Evolutionary conservation across 1,139 yeast genomes (phyloP).

Genomic region (Pichia sp.): DNA sequence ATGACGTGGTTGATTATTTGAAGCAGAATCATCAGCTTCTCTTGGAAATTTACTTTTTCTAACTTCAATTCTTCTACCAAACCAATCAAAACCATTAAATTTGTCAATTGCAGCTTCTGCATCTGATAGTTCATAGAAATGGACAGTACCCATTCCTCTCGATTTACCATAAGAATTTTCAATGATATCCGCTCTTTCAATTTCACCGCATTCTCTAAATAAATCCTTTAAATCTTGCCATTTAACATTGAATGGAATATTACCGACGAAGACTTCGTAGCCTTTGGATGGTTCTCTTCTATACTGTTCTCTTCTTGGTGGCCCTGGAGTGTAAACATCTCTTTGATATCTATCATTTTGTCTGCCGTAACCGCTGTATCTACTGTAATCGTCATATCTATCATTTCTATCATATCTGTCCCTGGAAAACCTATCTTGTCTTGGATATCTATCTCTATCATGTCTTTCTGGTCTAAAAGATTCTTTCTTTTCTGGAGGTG

Average conservation of each 20-base stretch:
- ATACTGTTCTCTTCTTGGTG: constrained; percentile 10
- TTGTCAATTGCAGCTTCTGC: constrained; percentile 56
- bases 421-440: constrained; percentile 7
- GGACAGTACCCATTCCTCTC: constrained; percentile 79
- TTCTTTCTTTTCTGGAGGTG: constrained; percentile 50
- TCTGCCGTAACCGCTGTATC: constrained; percentile 1
- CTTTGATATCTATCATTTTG: constrained; percentile 15
- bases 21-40: constrained; percentile 10
- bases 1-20: constrained; percentile 6
- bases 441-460: constrained; percentile 9
- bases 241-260: constrained; percentile 70
- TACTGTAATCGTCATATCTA: constrained; percentile 3
- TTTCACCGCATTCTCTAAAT: constrained; percentile 71
- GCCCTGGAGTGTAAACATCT: constrained; percentile 4
- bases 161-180: constrained; percentile 68
- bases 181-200: constrained; percentile 75
- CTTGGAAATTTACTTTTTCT: constrained; percentile 49
- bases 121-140: constrained; percentile 52
- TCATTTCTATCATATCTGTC: constrained; percentile 2
- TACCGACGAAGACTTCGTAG: constrained; percentile 73
- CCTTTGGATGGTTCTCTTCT: constrained; percentile 35
- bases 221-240: constrained; percentile 87
- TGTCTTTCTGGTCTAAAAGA: constrained; percentile 16
- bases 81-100: constrained; percentile 60
- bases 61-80: constrained; percentile 65